Evolutionary conservation across 1,284 basidiomycete genomes (phyloP), one percentile per base, ranked within the genome.

Genomic region (Trametes sp.): DNA sequence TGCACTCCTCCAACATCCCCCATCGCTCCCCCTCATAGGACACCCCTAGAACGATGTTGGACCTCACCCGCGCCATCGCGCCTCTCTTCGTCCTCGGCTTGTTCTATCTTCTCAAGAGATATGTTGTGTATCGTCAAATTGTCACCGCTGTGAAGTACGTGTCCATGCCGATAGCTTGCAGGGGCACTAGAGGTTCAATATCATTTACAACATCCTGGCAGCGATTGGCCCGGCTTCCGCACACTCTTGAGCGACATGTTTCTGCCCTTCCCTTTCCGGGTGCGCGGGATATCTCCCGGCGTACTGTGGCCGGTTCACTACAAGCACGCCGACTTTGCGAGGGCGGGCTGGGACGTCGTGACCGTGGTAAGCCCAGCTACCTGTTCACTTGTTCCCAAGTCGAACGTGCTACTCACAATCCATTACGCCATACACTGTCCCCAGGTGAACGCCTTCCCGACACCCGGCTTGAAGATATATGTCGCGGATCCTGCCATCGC

Each of bases 171-270:
- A n/a, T n/a, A n/a, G n/a, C n/a, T n/a, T n/a, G n/a, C n/a, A n/a
- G n/a, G n/a, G n/a, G n/a, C n/a, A n/a, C n/a, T n/a, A n/a, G n/a
- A n/a, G n/a, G n/a, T n/a, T n/a, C n/a, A n/a, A n/a, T n/a, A n/a
- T n/a, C n/a, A n/a, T n/a, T n/a, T n/a, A n/a, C n/a, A n/a, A n/a
- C n/a, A n/a, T n/a, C n/a, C n/a, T 16, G 24, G n/a, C 55, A 71
- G 70, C 35, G 35, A 69, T 61, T 67, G 63, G 60, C 70, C 68
- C 6, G 70, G 70, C 21, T 63, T 67, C 55, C 68, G 70, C 41
- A 67, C 65, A 28, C 28, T 69, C n/a, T 64, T 72, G 28, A 57
- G 31, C 26, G 58, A 62, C 24, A 46, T 48, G 23, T 65, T 54
- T 54, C 41, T 66, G 24, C 33, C 62, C 28, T 46, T 70, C 21